These are phyloP conservation scores for Aspergillus candidus DNA, from an alignment of 2,329 filamentous ascomycete genomes.

Conservation along the genomic window DNA sequence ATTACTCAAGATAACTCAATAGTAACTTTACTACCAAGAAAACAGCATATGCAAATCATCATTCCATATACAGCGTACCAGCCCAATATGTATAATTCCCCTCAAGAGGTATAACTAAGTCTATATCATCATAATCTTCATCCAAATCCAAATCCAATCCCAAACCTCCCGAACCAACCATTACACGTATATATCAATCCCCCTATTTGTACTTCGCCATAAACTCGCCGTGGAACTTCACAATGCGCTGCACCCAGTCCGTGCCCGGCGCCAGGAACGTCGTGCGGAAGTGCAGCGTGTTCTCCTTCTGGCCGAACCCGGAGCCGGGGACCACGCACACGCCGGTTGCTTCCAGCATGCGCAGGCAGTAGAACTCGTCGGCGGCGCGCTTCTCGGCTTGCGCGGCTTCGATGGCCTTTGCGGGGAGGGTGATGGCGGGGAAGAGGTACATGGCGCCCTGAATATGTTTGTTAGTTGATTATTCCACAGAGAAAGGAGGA, in stretches of 20 bases:
- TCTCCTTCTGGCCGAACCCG: slow-evolving; percentile 90
- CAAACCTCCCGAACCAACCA: too few relatives aligned
- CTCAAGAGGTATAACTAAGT: too few relatives aligned
- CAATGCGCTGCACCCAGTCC: slow-evolving; percentile 82
- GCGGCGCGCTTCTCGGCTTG: slow-evolving; percentile 64
- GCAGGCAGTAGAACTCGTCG: slow-evolving; percentile 93
- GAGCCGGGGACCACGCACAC: slow-evolving; percentile 89
- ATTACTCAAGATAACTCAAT: too few relatives aligned
- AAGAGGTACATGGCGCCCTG: slow-evolving; percentile 98
- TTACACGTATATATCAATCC: too few relatives aligned
- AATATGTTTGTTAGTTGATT: slow-evolving; percentile 7
- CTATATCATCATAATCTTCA: too few relatives aligned
- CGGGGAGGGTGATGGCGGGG: slow-evolving; percentile 78
- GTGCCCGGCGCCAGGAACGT: slow-evolving; percentile 96
- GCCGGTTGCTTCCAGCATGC: slow-evolving; percentile 85
- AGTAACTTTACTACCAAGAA: too few relatives aligned
- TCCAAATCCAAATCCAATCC: too few relatives aligned
- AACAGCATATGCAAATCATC: too few relatives aligned
- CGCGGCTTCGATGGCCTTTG: slow-evolving; percentile 71
- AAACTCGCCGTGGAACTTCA: slow-evolving; percentile 86
- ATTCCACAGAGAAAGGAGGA: background rate
- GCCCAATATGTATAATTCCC: too few relatives aligned
- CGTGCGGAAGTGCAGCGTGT: slow-evolving; percentile 87
- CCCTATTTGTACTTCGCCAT: slow-evolving; percentile 63
- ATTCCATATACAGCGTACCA: too few relatives aligned